Evolutionary conservation across 148 eudicot genomes (phyloP), one percentile per base, ranked within the genome.

Genomic region (Amaranthus palmeri): DNA sequence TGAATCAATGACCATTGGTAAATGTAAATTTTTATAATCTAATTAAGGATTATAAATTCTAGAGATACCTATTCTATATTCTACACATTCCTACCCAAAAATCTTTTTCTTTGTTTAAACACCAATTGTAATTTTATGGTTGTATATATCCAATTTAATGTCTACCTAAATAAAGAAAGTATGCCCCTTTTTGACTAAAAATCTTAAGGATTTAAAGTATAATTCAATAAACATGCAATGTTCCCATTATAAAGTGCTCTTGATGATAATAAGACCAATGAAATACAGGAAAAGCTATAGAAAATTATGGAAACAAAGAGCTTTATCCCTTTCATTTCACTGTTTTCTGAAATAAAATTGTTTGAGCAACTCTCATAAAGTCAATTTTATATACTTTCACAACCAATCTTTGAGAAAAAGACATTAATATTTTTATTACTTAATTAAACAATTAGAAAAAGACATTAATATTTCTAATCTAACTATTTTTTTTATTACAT

Each of bases 241-340:
- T 72, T 44, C 72, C 17, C 66, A 58, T 17, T 71, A 59, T 64
- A 58, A 47, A 58, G 48, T n/a, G n/a, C n/a, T n/a, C n/a, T n/a
- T n/a, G 46, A 12, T 56, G 49, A 8, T 69, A 58, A 57, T 70
- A 47, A 61, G 10, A 15, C 44, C 73, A 57, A 57, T 4, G 51
- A 11, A 65, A 18, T 50, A 67, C 43, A 47, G 18, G 8, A 14
- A 68, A 63, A 63, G 18, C 50, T 25, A 25, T 25, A 68, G 36
- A 13, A 54, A 7, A 70, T 17, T 7, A 4, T 68, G 7, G 9
- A 42, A 68, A 41, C 36, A 25, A 68, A 5, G 67, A 43, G 25
- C 50, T 15, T 64, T 64, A 7, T 64, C 51, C 25, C 67, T 44
- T 64, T 64, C 59, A 53, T 41, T 18, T 51, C 55, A 12, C 46